Base-by-base conservation (phyloP, 345 rosid genomes). In the Hibiscus trionum region DNA sequence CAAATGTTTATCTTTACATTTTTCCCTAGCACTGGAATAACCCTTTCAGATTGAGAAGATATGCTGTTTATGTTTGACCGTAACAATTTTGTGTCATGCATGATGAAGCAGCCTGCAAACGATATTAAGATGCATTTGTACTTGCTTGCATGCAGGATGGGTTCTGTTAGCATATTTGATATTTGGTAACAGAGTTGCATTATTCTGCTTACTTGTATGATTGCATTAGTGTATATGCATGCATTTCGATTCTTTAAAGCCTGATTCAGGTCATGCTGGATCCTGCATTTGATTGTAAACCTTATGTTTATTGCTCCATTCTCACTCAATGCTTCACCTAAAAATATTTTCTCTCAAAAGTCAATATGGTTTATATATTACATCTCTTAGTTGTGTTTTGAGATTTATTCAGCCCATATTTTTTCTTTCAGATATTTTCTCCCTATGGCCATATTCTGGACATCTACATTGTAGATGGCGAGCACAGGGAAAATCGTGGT, bases 401-500 rank as follows among this genome's bases (percentile, higher is more conserved):
- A 64, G 19, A 19, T 53, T 66, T 26, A 15, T 76, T 44, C 17
- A 15, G 2, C 73, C 35, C 5, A 42, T 78, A 26, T 66, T 72
- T 79, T 70, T 49, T 72, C 17, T 79, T 42, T 72, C 86, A 93
- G 98, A 84, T 89, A 60, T 93, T 93, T 86, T 79, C 89, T 72
- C 84, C 82, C 52, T 93, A 74, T 71, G 97, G 98, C 61, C 17
- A 76, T 37, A 64, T 93, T 55, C 91, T 89, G 83, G 97, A 93
- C 69, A 71, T 91, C 69, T 93, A 75, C 80, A 82, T 93, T 72
- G 83, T 83, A 67, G 82, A 88, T 7, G 97, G 90, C 47, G 90
- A 83, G 74, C 72, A 80, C 85, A 85, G 81, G 86, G 86, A 85
- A 75, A 82, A 83, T 70, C 94, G 94, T 46, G 97, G 96, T 88